These are phyloP conservation scores for Rhexocercosporidium sp. DNA, from an alignment of 2,329 filamentous ascomycete species.

Conservation along the genomic window DNA sequence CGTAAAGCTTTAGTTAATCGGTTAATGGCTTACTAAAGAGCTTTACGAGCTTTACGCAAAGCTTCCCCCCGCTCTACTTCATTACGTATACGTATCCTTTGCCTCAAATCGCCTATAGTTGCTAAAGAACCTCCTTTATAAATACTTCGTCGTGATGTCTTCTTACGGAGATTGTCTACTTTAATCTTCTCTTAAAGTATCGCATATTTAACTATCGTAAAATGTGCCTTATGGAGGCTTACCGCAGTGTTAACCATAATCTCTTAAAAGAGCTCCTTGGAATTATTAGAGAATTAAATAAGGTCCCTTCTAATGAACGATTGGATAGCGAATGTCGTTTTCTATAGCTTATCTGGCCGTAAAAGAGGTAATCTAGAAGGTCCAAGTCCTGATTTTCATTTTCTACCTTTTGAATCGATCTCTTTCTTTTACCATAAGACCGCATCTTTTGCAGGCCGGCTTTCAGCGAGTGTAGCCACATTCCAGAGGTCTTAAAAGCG, in stretches of 20 bases:
- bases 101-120: not conserved
- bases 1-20: not conserved
- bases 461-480: not conserved
- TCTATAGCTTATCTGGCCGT: not conserved
- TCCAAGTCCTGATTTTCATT: not conserved
- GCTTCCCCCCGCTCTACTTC: not conserved
- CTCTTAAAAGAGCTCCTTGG: not conserved
- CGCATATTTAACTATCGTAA: not conserved
- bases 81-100: not conserved
- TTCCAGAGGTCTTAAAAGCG: conserved; percentile 10
- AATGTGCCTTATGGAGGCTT: not conserved
- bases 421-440: not conserved
- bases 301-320: not conserved
- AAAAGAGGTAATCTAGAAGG: not conserved
- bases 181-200: not conserved
- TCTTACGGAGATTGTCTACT: not conserved
- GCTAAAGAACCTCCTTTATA: not conserved
- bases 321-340: not conserved
- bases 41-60: not conserved
- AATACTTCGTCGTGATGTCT: not conserved
- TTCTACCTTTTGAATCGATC: not conserved
- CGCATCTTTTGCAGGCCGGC: not conserved
- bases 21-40: not conserved
- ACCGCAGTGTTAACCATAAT: not conserved
- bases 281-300: not conserved